Base-by-base conservation (phyloP, 2,329 filamentous ascomycete genomes). In the Mycocentrospora acerina region DNA sequence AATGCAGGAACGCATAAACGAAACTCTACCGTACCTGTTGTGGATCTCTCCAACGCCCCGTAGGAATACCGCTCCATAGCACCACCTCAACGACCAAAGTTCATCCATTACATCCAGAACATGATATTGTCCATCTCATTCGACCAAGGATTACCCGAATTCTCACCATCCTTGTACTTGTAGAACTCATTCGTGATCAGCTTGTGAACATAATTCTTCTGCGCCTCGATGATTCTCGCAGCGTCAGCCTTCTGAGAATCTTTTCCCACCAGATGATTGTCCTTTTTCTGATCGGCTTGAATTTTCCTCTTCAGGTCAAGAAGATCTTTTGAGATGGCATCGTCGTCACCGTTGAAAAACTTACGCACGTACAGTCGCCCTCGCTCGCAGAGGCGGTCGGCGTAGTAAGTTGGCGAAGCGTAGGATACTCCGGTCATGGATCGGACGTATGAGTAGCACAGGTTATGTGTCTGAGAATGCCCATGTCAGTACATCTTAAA, bases 351-450 rank as follows among this genome's bases (percentile, higher is more conserved):
- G n/a, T 38, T 28, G 18, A 43, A 40, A 15, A 22, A 55, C 10
- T 43, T 31, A 2, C 51, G 42, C 3, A 67, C 39, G 36, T 64
- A 68, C n/a, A 13, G 14, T 2, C 55, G 44, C 1, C 52, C 68
- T 2, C 67, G 60, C 12, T 70, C 68, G 43, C 67, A 71, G 2
- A 71, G 58, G 2, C 57, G 56, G 35, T 71, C 66, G 7, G 68
- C 67, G 37, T 65, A 66, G 57, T 71, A 71, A 1, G 68, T 59
- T 0, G 67, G 66, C 1, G 63, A 30, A 3, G 48, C 55, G 32
- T 71, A 70, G 0, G 64, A 68, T 1, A 71, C 63, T 0, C 48
- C 55, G 3, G 34, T 42, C 0, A 56, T 63, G 0, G 64, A 45
- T 1, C 61, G 51, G 7, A 51, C 59, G 34, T 66, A 71, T 4